phyloP scores from a whole-genome alignment of 2,329 filamentous ascomycete genomes.

The Fusarium bulbicola region DNA sequence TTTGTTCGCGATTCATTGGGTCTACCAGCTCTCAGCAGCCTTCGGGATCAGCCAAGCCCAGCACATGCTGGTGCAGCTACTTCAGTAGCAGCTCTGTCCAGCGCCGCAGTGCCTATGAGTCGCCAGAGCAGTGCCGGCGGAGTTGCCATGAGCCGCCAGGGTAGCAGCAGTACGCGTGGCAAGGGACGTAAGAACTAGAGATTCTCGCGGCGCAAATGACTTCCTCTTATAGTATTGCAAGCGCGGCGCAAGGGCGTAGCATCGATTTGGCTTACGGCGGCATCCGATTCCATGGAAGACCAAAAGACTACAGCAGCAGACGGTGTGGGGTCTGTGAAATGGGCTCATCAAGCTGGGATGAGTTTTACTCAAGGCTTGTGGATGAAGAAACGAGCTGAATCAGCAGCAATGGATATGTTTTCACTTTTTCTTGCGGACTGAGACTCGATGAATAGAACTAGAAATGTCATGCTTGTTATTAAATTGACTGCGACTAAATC shows the following conservation, averaged over 20 bases:
- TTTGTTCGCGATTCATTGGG: conserved; percentile 60
- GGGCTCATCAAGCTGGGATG: conserved; percentile 12
- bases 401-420: conserved; percentile 11
- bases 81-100: conserved; percentile 41
- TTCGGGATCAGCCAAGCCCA: conserved; percentile 54
- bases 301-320: conserved; percentile 1
- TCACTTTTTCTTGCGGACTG: conserved; percentile 1
- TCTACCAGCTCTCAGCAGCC: conserved; percentile 53
- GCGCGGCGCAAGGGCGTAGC: conserved; percentile 42
- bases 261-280: conserved; percentile 24
- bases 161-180: conserved; percentile 60
- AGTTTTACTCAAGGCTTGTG: conserved; percentile 8
- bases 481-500: background rate
- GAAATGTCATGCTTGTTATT: conserved; percentile 26
- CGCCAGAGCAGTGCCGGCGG: conserved; percentile 65
- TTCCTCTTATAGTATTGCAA: conserved; percentile 43
- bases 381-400: background rate
- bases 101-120: conserved; percentile 61
- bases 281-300: conserved; percentile 15
- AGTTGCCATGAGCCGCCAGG: conserved; percentile 65
- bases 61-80: conserved; percentile 33
- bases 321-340: conserved; percentile 20
- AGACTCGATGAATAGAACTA: conserved; percentile 34
- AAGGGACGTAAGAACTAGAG: conserved; percentile 51
- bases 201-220: conserved; percentile 5